A percentile compares a stretch with the other conserved stretches of the same genome.
These are phyloP conservation scores for Candida sakaeoensis DNA, from an alignment of 805 yeast species.

Conservation along the genomic window DNA sequence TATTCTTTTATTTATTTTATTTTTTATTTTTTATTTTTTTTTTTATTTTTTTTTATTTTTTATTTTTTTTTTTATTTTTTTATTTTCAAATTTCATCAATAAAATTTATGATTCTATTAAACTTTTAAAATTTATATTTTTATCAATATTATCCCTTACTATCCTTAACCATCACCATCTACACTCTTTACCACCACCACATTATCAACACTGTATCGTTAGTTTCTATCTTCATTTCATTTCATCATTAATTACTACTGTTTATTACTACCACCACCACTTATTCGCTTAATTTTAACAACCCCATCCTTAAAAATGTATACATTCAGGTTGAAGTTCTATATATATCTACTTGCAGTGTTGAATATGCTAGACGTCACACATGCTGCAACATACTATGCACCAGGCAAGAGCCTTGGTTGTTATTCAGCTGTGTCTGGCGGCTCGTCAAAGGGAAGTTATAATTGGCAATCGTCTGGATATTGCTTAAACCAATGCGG, in stretches of 20 bases:
- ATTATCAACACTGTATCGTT: background rate
- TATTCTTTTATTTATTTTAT: no score
- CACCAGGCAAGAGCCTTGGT: conserved; percentile 7
- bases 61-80: no score
- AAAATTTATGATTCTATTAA: background rate
- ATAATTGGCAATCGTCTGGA: conserved; percentile 58
- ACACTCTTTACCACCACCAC: background rate
- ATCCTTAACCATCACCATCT: background rate
- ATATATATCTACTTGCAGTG: background rate
- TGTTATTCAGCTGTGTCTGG: conserved; percentile 11
- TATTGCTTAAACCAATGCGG: conserved; percentile 53
- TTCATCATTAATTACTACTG: background rate
- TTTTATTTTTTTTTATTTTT: no score
- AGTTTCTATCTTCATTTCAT: background rate
- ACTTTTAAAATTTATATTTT: background rate
- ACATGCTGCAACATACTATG: conserved; percentile 1
- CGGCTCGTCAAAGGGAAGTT: conserved; percentile 38
- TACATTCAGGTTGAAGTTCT: background rate
- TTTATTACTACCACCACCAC: background rate
- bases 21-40: no score
- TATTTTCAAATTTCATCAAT: background rate
- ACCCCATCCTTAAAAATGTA: no score
- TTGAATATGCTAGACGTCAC: background rate
- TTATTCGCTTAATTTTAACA: no score
- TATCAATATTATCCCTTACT: background rate